These are phyloP conservation scores for Blastocladiella emersonii DNA, from an alignment of 371 early-diverging fungal species.

Conservation along the genomic window DNA sequence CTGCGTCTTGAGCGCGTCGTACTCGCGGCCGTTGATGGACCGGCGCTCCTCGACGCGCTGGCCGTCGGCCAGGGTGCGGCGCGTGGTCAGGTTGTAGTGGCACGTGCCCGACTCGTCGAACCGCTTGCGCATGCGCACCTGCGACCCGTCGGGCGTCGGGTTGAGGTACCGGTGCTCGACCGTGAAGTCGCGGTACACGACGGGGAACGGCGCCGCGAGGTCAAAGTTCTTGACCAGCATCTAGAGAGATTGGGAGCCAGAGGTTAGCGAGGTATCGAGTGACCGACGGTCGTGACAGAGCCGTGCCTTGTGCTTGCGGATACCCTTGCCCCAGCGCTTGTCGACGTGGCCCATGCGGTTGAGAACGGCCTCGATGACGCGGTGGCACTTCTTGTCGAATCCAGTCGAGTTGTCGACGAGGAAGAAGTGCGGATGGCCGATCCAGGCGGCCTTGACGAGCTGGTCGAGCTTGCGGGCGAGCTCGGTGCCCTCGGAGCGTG, in stretches of 20 bases:
- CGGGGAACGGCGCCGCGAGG: conserved; percentile 14
- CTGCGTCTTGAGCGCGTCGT: conserved; percentile 17
- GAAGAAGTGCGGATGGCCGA: conserved; percentile 12
- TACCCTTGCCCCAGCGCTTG: conserved; percentile 13
- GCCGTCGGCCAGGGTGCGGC: conserved; percentile 14
- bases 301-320: conserved; percentile 22
- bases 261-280: too few species aligned
- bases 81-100: conserved; percentile 17
- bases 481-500: conserved; percentile 23
- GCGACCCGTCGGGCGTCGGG: conserved; percentile 15
- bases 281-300: too few species aligned
- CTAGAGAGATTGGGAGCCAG: too few species aligned
- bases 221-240: conserved; percentile 17
- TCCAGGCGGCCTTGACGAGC: conserved; percentile 19
- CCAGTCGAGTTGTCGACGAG: conserved; percentile 20
- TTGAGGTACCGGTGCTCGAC: conserved; percentile 9
- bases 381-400: conserved; percentile 22
- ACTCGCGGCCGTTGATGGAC: conserved; percentile 17
- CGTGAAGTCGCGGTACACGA: conserved; percentile 18
- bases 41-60: conserved; percentile 23
- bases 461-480: conserved; percentile 20
- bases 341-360: conserved; percentile 4
- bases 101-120: background rate
- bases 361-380: conserved; percentile 17
- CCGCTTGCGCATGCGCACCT: conserved; percentile 21